phyloP scores from a whole-genome alignment of 352 stramenopile species.

The Pythium utonaiense region DNA sequence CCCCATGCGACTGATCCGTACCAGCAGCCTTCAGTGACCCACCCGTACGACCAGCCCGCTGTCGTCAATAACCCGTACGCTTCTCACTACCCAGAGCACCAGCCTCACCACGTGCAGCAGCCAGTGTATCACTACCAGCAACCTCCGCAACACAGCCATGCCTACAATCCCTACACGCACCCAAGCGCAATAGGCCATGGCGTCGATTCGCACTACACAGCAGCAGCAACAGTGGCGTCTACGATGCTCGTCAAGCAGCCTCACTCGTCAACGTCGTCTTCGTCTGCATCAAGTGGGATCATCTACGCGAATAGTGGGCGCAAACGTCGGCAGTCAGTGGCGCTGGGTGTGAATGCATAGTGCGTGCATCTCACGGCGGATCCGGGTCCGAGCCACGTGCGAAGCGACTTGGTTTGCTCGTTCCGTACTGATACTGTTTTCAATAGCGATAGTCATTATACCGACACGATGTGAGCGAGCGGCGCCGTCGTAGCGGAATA shows the following conservation, averaged over 20 bases:
- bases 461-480: background rate
- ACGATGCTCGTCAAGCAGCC: background rate
- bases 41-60: background rate
- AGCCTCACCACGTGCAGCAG: background rate
- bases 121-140: background rate
- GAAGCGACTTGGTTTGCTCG: background rate
- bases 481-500: background rate
- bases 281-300: conserved; percentile 30
- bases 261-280: background rate
- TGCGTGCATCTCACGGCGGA: background rate
- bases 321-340: conserved; percentile 70
- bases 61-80: background rate
- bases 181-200: conserved; percentile 13
- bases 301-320: conserved; percentile 50
- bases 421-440: conserved; percentile 29
- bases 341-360: conserved; percentile 81
- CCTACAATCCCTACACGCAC: background rate
- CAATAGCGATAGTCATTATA: conserved; percentile 32
- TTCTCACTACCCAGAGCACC: conserved; percentile 21
- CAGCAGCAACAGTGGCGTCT: background rate
- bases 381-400: background rate
- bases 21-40: background rate
- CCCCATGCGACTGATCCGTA: background rate
- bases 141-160: background rate
- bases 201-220: background rate